Evolutionary conservation across 164 flowering plant genomes (phyloP), one percentile per base, ranked within the genome.

Genomic region (Chimonanthus salicifolius): DNA sequence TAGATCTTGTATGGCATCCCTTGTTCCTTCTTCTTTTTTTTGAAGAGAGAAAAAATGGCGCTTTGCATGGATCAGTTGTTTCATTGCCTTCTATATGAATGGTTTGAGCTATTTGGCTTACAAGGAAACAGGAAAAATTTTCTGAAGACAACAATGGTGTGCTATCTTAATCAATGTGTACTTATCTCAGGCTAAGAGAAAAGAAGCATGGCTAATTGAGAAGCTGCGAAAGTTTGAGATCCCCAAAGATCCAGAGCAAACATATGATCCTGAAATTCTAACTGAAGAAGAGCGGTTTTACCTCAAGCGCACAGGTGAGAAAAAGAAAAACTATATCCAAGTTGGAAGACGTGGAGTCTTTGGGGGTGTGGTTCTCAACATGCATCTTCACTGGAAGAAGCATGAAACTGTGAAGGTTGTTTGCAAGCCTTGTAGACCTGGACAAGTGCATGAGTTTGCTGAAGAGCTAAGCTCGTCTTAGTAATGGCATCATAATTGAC

Each of bases 351-450:
- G 97, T 58, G 98, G 97, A 75, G 95, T 94, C 18, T 92, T 94
- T 84, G 98, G 98, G 70, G 95, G 97, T 72, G 97, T 94, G 77
- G 98, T 90, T 83, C 94, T 94, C 21, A 94, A 94, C 76, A 92
- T 94, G 97, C 98, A 94, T 85, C 92, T 92, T 20, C 98, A 94
- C 54, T 90, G 97, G 97, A 94, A 94, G 83, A 92, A 80, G 71
- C 95, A 94, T 78, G 94, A 91, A 77, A 92, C 97, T 44, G 97
- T 94, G 33, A 92, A 92, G 84, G 97, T 94, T 74, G 67, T 84
- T 70, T 92, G 94, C 83, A 92, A 78, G 74, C 94, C 97, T 67
- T 94, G 98, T 81, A 88, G 74, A 77, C 95, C 92, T 49, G 97
- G 98, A 67, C 94, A 92, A 79, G 79, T 94, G 78, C 87, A 87